Evolutionary conservation across 2,329 filamentous ascomycete species (phyloP).

Genomic region (Penicillium brevicompactum): DNA sequence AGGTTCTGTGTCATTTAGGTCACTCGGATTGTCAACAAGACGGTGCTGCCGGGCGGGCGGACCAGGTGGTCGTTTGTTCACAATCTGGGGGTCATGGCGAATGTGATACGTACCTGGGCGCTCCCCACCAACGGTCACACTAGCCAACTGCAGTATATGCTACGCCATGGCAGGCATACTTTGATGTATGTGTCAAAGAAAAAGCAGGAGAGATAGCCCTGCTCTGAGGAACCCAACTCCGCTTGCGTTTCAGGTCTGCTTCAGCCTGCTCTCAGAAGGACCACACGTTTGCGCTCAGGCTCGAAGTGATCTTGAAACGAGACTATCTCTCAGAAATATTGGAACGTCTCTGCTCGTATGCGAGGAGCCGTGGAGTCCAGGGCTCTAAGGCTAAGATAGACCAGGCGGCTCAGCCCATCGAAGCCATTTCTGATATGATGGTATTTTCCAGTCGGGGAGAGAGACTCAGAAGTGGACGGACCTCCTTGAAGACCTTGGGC

Average conservation of each 20-base stretch:
- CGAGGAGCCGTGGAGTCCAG: slow-evolving; percentile 34
- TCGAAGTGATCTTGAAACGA: slow-evolving; percentile 47
- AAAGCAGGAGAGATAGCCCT: slow-evolving; percentile 59
- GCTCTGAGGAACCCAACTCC: slow-evolving; percentile 53
- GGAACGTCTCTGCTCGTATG: slow-evolving; percentile 44
- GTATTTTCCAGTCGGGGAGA: slow-evolving; percentile 39
- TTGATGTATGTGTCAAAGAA: slow-evolving; percentile 56
- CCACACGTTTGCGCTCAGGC: slow-evolving; percentile 58
- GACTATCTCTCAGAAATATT: slow-evolving; percentile 43
- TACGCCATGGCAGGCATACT: slow-evolving; percentile 62
- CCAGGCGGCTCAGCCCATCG: slow-evolving; percentile 36
- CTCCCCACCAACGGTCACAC: not conserved
- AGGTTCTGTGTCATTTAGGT: slow-evolving; percentile 62
- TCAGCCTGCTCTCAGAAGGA: slow-evolving; percentile 66
- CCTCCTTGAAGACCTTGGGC: not conserved
- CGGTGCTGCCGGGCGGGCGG: slow-evolving; percentile 43
- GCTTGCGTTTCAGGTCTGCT: slow-evolving; percentile 66
- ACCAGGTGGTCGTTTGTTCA: slow-evolving; percentile 44
- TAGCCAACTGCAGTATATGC: slow-evolving; percentile 47
- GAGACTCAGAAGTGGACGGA: slow-evolving; percentile 32
- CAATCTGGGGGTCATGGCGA: slow-evolving; percentile 38
- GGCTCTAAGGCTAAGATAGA: slow-evolving; percentile 3
- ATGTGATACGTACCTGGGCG: slow-evolving; percentile 34
- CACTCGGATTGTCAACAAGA: slow-evolving; percentile 57
- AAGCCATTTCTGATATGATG: slow-evolving; percentile 42